Evolutionary conservation across 306 rosid genomes (phyloP).

Genomic region (barrel medic (Medicago truncatula)): DNA sequence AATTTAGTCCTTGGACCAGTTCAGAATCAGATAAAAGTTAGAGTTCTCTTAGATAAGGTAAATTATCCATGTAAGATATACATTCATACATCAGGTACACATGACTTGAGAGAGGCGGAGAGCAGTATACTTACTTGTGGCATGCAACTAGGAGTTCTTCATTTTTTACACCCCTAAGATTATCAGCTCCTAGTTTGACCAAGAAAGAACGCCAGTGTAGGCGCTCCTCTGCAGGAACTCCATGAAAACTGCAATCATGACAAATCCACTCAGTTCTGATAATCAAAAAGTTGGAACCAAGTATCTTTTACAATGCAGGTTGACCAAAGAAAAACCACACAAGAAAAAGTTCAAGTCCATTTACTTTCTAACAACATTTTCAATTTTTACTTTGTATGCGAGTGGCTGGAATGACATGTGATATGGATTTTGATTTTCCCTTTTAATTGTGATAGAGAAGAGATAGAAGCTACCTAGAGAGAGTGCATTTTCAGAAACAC

Average conservation of each 20-base stretch:
- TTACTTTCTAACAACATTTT: no score
- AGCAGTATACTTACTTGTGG: conserved; percentile 73
- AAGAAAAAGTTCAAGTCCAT: background rate
- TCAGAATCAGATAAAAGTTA: conserved; percentile 4
- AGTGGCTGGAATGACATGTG: no score
- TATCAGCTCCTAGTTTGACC: conserved; percentile 93
- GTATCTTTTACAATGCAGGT: background rate
- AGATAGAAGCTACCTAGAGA: no score
- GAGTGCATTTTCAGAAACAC: no score
- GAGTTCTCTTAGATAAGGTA: conserved; percentile 16
- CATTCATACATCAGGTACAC: conserved; percentile 8
- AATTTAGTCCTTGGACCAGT: conserved; percentile 5
- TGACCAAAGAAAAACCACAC: background rate
- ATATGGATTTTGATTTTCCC: no score
- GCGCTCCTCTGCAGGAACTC: conserved; percentile 95
- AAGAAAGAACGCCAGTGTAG: conserved; percentile 96
- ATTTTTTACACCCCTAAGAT: conserved; percentile 86
- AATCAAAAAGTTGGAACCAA: conserved; percentile 19
- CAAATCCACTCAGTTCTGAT: background rate
- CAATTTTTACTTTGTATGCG: no score
- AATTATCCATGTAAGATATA: background rate
- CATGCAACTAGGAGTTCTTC: conserved; percentile 96
- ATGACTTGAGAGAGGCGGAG: background rate
- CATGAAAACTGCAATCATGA: conserved; percentile 73
- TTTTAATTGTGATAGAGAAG: no score